Percentiles rank a stretch among this genome's conserved stretches.
Conservation (phyloP, 108 stramenopile genomes). For the Fragilariopsis cylindrus region DNA sequence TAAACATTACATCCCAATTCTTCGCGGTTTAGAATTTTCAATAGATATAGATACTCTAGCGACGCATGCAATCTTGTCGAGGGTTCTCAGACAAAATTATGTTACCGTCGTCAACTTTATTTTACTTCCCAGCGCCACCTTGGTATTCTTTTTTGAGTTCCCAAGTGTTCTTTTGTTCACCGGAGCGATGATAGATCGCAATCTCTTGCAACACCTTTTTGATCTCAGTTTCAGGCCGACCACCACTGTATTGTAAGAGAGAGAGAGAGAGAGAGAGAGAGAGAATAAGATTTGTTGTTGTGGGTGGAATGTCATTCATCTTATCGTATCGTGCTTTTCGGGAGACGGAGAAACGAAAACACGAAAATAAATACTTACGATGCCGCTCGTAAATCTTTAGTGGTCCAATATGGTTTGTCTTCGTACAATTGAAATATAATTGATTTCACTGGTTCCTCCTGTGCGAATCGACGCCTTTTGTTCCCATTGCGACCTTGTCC, state of each 20-base stretch:
- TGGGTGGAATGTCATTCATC: no score
- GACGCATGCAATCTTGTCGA: no score
- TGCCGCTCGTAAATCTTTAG: conserved; percentile 67
- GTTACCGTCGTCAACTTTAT: no score
- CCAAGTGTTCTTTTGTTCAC: conserved; percentile 80
- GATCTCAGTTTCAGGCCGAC: conserved; percentile 71
- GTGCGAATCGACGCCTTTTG: conserved; percentile 52
- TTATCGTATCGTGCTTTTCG: conserved; percentile 15
- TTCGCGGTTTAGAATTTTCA: no score
- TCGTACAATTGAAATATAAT: conserved; percentile 78
- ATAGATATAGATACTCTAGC: no score
- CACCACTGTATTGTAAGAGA: conserved; percentile 19
- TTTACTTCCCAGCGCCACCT: neutral
- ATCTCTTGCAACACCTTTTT: conserved; percentile 73
- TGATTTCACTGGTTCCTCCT: conserved; percentile 54
- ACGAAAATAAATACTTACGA: conserved; percentile 19
- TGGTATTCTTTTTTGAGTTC: conserved; percentile 53
- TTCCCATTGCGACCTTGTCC: conserved; percentile 14
- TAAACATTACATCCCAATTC: no score
- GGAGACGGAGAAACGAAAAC: neutral
- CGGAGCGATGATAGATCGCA: conserved; percentile 76
- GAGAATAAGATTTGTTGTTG: no score
- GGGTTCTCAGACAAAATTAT: no score
- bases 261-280: no score
- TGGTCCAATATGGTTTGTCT: conserved; percentile 72